Evolutionary conservation across 805 yeast genomes (phyloP), one percentile per base, ranked within the genome.

Genomic region (Saccharomycopsis babjevae): DNA sequence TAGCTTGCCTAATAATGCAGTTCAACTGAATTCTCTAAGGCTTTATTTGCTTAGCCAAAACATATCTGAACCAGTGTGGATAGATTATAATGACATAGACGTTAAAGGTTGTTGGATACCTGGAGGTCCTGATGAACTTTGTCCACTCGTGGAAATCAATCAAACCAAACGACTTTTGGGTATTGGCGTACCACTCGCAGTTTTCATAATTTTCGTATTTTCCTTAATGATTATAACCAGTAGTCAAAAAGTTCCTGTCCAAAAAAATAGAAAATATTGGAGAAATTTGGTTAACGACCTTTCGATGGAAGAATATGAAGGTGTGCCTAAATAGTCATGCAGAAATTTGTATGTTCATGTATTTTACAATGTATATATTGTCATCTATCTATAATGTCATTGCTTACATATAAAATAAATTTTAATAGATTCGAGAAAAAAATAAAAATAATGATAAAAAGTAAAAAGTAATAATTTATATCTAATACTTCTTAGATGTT

Each of bases 101-200:
- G 83, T 84, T 22, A 73, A 79, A 2, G 80, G 83, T 59, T 92
- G 98, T 68, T 93, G 94, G 92, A 91, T 91, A 4, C 71, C 81
- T 13, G 97, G 96, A 0, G 97, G 96, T 0, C 82, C 89, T 0
- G 77, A 81, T 63, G 85, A 93, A 0, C 69, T 74, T 38, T 92
- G 98, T 69, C 97, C 97, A 0, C 91, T 91, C 69, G 82, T 80
- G 61, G 75, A 75, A 55, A 78, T 79, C 0, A 77, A 83, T 10
- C 76, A 85, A 5, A 74, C 75, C 38, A 76, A 83, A 58, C 81
- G 81, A 57, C 85, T 89, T 64, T 81, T 82, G 0, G 77, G 79
- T 38, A 79, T 86, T 79, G 73, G 90, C 25, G 79, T 86, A 0
- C 91, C 96, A 0, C 83, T 86, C n/a, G 74, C 82, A 10, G 78